Evolutionary conservation across 352 stramenopile genomes (phyloP).

Genomic region (Pythium rhizo-oryzae): DNA sequence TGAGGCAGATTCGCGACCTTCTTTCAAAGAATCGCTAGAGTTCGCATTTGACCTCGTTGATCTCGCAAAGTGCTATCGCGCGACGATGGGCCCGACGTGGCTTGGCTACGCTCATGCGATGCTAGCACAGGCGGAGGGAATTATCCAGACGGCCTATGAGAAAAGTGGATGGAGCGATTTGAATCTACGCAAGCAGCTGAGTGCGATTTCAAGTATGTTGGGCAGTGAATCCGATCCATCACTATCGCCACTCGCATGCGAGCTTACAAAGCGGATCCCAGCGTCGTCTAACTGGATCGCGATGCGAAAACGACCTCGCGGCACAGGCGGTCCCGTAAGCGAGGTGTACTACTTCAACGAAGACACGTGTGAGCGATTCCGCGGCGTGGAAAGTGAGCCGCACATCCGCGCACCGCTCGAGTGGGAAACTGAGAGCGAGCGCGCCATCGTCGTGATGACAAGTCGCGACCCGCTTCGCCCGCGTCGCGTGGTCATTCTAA

Average conservation of each 20-base stretch:
- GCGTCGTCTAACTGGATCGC: constrained; percentile 67
- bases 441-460: constrained; percentile 11
- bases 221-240: neutral
- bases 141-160: constrained; percentile 24
- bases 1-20: neutral
- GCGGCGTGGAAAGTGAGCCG: constrained; percentile 15
- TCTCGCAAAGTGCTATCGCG: constrained; percentile 46
- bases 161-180: neutral
- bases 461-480: constrained; percentile 27
- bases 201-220: neutral
- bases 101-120: constrained; percentile 6
- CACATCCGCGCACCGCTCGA: constrained; percentile 49
- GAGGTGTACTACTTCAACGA: constrained; percentile 62
- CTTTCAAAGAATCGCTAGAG: neutral
- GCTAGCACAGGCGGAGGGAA: constrained; percentile 23
- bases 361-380: constrained; percentile 50
- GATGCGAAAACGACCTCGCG: constrained; percentile 17
- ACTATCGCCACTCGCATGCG: constrained; percentile 33
- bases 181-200: constrained; percentile 26
- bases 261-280: constrained; percentile 37
- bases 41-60: constrained; percentile 36
- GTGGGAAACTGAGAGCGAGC: constrained; percentile 44
- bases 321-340: neutral
- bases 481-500: constrained; percentile 53
- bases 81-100: constrained; percentile 32